phyloP scores from a whole-genome alignment of 2,329 filamentous ascomycete species.

The Lasiodiplodia gonubiensis region DNA sequence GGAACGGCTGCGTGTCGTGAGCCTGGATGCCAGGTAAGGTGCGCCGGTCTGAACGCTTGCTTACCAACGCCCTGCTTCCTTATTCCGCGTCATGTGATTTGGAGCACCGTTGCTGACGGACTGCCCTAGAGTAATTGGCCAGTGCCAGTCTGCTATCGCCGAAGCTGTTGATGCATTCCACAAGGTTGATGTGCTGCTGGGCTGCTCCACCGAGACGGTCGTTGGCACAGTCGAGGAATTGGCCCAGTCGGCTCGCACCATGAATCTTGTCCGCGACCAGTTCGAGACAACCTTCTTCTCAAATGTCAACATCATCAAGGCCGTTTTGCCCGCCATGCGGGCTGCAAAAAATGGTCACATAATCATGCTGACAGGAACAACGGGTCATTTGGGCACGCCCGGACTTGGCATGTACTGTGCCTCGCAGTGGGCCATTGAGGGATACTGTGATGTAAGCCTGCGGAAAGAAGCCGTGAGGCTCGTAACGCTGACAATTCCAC shows the following conservation, averaged over 20 bases:
- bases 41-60: slow-evolving; percentile 26
- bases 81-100: slow-evolving; percentile 14
- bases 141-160: slow-evolving; percentile 85
- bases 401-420: slow-evolving; percentile 91
- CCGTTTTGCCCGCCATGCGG: slow-evolving; percentile 79
- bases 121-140: slow-evolving; percentile 59
- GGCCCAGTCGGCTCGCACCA: slow-evolving; percentile 71
- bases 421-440: slow-evolving; percentile 92
- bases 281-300: slow-evolving; percentile 96
- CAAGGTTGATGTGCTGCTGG: slow-evolving; percentile 86
- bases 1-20: slow-evolving; percentile 71
- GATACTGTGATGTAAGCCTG: slow-evolving; percentile 79
- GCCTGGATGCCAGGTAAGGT: slow-evolving; percentile 60
- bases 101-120: slow-evolving; percentile 24
- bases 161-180: slow-evolving; percentile 86
- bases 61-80: neutral
- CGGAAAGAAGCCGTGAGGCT: neutral
- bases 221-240: slow-evolving; percentile 92
- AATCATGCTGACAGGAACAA: slow-evolving; percentile 86
- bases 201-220: slow-evolving; percentile 86
- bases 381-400: slow-evolving; percentile 89
- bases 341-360: slow-evolving; percentile 85
- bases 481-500: neutral
- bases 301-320: slow-evolving; percentile 94
- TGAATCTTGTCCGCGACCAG: slow-evolving; percentile 83